These are phyloP conservation scores for Cardamine chenopodiifolia DNA, from an alignment of 345 rosid genomes.

Conservation along the genomic window DNA sequence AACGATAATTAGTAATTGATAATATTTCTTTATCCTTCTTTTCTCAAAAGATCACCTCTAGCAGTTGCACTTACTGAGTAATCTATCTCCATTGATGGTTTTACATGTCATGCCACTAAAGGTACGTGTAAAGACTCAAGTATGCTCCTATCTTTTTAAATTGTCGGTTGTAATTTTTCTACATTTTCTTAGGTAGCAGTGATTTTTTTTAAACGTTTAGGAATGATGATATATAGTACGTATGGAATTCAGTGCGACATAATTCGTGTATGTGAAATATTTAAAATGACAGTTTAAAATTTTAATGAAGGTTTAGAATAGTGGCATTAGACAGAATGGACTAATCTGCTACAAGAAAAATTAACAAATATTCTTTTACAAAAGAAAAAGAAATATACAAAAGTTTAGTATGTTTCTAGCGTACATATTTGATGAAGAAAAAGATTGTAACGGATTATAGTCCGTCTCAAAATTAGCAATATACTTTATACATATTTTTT, in stretches of 20 bases:
- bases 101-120: conserved; percentile 27
- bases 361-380: background rate
- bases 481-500: background rate
- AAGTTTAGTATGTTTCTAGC: background rate
- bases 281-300: background rate
- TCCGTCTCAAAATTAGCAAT: background rate
- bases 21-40: background rate
- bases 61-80: too few species aligned
- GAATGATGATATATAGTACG: too few species aligned
- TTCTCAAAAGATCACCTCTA: background rate
- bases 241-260: background rate
- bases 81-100: conserved; percentile 26
- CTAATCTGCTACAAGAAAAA: background rate
- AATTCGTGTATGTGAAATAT: background rate
- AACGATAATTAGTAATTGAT: too few species aligned
- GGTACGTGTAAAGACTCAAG: conserved; percentile 18
- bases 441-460: too few species aligned
- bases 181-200: background rate
- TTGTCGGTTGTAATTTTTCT: conserved; percentile 1
- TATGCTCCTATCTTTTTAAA: background rate
- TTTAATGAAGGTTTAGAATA: background rate
- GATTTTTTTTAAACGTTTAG: too few species aligned
- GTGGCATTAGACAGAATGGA: background rate
- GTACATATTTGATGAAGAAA: background rate
- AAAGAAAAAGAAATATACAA: too few species aligned